phyloP scores from a whole-genome alignment of 768 basidiomycete species.

The Phylloporus rhodoxanthus region DNA sequence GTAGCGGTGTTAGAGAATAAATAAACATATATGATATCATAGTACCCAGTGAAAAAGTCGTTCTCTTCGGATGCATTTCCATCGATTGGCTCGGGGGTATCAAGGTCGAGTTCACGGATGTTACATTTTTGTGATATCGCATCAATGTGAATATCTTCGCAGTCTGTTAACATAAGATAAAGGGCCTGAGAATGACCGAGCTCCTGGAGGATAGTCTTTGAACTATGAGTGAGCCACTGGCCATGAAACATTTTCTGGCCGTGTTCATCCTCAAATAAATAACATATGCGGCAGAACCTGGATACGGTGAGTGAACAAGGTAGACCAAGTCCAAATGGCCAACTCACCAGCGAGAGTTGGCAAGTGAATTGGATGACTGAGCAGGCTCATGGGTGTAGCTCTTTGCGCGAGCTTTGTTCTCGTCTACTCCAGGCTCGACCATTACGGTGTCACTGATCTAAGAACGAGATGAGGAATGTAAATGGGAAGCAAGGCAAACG shows the following conservation, averaged over 20 bases:
- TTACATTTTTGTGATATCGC: constrained; percentile 57
- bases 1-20: constrained; percentile 1
- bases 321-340: background rate
- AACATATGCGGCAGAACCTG: constrained; percentile 70
- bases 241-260: constrained; percentile 56
- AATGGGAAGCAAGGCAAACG: constrained; percentile 11
- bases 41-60: constrained; percentile 54
- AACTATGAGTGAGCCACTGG: constrained; percentile 63
- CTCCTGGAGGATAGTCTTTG: constrained; percentile 61
- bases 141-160: constrained; percentile 49
- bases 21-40: constrained; percentile 10
- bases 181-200: constrained; percentile 57
- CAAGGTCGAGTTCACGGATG: constrained; percentile 36
- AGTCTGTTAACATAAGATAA: constrained; percentile 47
- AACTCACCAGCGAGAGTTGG: constrained; percentile 55
- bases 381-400: constrained; percentile 37
- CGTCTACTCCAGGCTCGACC: constrained; percentile 53
- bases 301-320: background rate
- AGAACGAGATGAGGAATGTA: constrained; percentile 4
- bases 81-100: constrained; percentile 45
- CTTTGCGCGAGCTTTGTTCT: constrained; percentile 35
- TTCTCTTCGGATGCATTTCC: constrained; percentile 34
- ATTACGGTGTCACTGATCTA: constrained; percentile 62
- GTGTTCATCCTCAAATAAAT: constrained; percentile 45
- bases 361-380: constrained; percentile 49